Evolutionary conservation across 2,329 filamentous ascomycete species (phyloP).

Genomic region (Thielaviopsis punctulata): DNA sequence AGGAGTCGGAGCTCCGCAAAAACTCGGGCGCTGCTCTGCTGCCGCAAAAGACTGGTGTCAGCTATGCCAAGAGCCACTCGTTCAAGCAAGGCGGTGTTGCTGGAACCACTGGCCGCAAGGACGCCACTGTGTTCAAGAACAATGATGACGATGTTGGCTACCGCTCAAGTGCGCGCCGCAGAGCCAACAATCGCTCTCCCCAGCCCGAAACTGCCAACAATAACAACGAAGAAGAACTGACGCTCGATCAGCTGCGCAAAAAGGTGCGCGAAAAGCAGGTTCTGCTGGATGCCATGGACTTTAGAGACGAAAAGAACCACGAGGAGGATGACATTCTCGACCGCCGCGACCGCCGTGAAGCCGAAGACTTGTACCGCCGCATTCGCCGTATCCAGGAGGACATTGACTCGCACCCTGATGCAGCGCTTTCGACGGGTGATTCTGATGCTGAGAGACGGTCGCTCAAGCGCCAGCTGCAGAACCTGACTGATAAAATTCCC

Average conservation of each 20-base stretch:
- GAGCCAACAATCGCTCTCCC: constrained; percentile 61
- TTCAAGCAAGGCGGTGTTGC: constrained; percentile 45
- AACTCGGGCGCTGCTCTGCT: constrained; percentile 76
- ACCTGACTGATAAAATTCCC: constrained; percentile 74
- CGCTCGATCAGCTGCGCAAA: constrained; percentile 76
- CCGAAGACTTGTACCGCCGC: constrained; percentile 83
- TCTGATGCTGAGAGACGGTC: constrained; percentile 76
- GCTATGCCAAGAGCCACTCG: constrained; percentile 90
- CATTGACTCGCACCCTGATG: constrained; percentile 77
- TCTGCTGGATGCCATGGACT: constrained; percentile 87
- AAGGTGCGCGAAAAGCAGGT: constrained; percentile 89
- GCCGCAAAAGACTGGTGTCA: constrained; percentile 93
- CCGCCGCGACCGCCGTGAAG: constrained; percentile 74
- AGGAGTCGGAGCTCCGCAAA: constrained; percentile 82
- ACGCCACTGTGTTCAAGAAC: constrained; percentile 92
- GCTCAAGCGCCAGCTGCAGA: constrained; percentile 77
- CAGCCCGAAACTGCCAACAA: constrained; percentile 55
- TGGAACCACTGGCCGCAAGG: constrained; percentile 53
- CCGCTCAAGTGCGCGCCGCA: constrained; percentile 78
- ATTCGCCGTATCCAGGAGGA: constrained; percentile 87
- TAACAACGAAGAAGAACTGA: constrained; percentile 52
- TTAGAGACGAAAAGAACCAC: constrained; percentile 73
- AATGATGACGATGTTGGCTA: constrained; percentile 89
- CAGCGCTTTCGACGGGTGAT: constrained; percentile 50
- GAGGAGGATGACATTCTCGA: constrained; percentile 91